phyloP scores from a whole-genome alignment of 306 rosid species.

The Abrus precatorius region DNA sequence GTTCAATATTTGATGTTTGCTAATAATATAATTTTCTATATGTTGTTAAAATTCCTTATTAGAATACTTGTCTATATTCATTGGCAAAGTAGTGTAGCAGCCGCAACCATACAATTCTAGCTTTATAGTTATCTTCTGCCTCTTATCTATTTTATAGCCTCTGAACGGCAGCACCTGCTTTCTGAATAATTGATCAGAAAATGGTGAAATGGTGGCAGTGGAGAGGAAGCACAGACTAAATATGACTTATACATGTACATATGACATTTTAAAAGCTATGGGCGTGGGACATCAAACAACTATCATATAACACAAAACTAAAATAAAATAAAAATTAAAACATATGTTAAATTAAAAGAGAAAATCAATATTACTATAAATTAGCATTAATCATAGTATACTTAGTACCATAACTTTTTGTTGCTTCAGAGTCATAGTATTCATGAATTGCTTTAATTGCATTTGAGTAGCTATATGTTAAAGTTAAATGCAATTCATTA shows the following conservation, averaged over 20 bases:
- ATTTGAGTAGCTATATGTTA: conserved; percentile 11
- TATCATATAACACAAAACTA: background rate
- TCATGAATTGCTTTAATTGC: background rate
- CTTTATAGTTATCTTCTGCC: background rate
- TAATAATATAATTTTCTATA: conserved; percentile 16
- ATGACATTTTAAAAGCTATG: background rate
- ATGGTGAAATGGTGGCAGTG: background rate
- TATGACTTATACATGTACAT: background rate
- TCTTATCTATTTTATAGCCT: background rate
- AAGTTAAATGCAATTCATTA: conserved; percentile 6
- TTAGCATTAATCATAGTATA: background rate
- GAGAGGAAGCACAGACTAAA: background rate
- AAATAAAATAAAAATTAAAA: background rate
- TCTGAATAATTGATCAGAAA: background rate
- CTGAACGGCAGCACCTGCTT: background rate
- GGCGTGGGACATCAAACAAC: background rate
- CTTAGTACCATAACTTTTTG: background rate
- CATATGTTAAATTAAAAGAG: background rate
- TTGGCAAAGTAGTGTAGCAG: conserved; percentile 5
- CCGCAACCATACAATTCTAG: background rate
- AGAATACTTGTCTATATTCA: background rate
- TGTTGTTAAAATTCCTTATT: conserved; percentile 1
- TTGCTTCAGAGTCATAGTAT: conserved; percentile 26
- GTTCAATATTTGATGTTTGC: conserved; percentile 32
- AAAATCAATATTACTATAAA: background rate